These are phyloP conservation scores for Botrytis pseudocinerea DNA, from an alignment of 2,329 filamentous ascomycete species.

Conservation along the genomic window DNA sequence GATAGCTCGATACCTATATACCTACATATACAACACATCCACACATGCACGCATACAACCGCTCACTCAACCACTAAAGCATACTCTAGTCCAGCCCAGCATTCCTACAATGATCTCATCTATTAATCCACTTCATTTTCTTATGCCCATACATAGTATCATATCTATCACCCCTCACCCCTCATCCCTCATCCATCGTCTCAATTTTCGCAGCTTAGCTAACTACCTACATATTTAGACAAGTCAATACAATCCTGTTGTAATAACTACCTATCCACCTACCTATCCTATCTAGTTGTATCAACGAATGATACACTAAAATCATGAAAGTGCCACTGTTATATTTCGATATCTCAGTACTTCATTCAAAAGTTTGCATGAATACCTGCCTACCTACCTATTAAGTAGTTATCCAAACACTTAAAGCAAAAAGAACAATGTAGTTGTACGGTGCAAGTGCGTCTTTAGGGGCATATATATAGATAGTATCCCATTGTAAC, in stretches of 20 bases:
- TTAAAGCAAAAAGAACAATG: not conserved
- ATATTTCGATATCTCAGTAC: not conserved
- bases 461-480: not conserved
- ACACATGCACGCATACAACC: not conserved
- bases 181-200: not conserved
- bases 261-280: not conserved
- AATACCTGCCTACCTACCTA: not conserved
- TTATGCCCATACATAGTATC: too few species aligned
- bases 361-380: not conserved
- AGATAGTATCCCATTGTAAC: not conserved
- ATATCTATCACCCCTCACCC: too few species aligned
- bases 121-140: too few species aligned
- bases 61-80: not conserved
- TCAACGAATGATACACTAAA: not conserved
- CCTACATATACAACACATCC: not conserved
- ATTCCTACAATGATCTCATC: too few species aligned
- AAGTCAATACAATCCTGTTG: not conserved
- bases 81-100: too few species aligned
- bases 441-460: not conserved
- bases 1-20: not conserved
- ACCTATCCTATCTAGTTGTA: not conserved
- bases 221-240: not conserved
- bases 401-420: not conserved
- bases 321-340: not conserved
- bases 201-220: not conserved